These are phyloP conservation scores for Aphanomyces astaci DNA, from an alignment of 352 stramenopile species.

Conservation along the genomic window DNA sequence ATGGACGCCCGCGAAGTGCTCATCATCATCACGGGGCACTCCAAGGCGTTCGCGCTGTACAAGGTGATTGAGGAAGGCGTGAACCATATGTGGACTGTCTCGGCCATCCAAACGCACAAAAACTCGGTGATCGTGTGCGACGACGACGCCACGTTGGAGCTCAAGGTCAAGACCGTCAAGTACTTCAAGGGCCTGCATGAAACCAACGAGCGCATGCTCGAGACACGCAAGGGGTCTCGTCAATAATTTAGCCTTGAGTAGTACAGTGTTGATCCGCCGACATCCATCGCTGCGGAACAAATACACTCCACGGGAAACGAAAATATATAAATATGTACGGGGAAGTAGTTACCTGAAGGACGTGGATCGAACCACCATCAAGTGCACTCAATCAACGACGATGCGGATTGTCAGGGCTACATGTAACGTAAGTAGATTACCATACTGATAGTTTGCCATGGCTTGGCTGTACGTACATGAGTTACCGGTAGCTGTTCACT, in stretches of 20 bases:
- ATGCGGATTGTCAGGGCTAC: no score
- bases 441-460: no score
- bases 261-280: no score
- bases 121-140: slow-evolving; percentile 72
- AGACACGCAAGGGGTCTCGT: neutral
- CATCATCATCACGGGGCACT: slow-evolving; percentile 40
- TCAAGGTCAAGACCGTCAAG: neutral
- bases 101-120: slow-evolving; percentile 72
- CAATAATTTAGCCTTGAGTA: neutral
- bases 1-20: slow-evolving; percentile 43
- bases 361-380: no score
- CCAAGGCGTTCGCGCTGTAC: slow-evolving; percentile 37
- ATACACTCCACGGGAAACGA: no score
- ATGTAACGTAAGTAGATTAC: no score
- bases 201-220: neutral
- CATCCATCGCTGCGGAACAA: no score
- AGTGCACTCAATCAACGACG: no score
- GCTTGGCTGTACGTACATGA: no score
- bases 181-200: neutral
- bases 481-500: no score
- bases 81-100: slow-evolving; percentile 79
- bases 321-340: no score
- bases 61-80: slow-evolving; percentile 37
- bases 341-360: no score
- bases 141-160: neutral